Base-by-base conservation (phyloP, 495 filamentous ascomycete genomes). In the Paragyromitra xinjiangensis region DNA sequence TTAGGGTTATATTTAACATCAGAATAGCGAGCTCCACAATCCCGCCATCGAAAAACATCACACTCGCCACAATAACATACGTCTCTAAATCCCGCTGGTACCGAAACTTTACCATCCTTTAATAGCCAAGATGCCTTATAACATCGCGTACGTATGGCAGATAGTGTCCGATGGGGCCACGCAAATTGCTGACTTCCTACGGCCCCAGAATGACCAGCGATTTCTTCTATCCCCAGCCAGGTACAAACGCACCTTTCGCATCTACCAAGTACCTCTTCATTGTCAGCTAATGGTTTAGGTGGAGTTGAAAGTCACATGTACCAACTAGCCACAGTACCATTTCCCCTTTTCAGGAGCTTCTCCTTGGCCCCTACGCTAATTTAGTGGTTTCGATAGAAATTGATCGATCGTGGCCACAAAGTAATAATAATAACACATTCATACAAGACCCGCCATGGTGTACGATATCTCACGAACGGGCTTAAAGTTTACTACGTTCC, bases 231-330 rank as follows among this genome's bases (percentile, higher is more conserved):
- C 95, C 95, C 26, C 96, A 98, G 80, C 94, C 95, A 53, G 94
- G 90, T 89, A 83, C 66, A 84, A 79, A 56, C 24, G n/a, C 45
- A 24, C 61, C 68, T 66, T 40, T 22, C 58, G 51, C 39, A n/a
- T 40, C 34, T 45, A 7, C 71, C 26, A 19, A 53, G 19, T 45
- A 26, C 22, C 11, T 62, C 14, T 16, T 45, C 34, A 11, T 64
- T 81, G 12, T 81, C 45, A 14, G 44, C 69, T 24, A 8, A 42
- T 61, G 39, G 24, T 62, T 24, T 62, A 91, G 90, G 94, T 77
- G 95, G 95, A 59, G 89, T 99, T 72, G 95, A 99, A 87, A 95
- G 92, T 85, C 95, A 99, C 85, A 98, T 99, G 72, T 99, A 98
- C 84, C 95, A 99, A 84, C 87, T 99, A 50, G 95, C 95, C 45